Evolutionary conservation across 2,329 filamentous ascomycete genomes (phyloP).

Genomic region (Botrytis fabae): DNA sequence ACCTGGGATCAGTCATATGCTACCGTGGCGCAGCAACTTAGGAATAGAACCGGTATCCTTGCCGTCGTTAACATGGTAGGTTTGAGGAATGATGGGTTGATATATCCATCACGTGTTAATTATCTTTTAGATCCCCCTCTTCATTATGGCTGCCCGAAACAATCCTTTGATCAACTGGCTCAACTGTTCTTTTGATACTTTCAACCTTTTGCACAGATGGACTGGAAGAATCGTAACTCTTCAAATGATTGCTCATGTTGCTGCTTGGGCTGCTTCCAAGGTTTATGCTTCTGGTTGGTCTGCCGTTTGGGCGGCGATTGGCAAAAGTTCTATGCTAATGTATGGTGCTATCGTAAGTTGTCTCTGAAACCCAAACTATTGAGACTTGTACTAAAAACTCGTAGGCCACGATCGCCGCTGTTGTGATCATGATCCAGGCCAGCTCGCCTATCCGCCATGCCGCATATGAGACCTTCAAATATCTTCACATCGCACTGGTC

Average conservation of each 20-base stretch:
- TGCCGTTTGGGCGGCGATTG: constrained; percentile 45
- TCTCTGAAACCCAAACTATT: too few species aligned
- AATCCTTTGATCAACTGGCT: constrained; percentile 73
- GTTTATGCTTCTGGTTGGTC: constrained; percentile 51
- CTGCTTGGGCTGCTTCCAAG: constrained; percentile 55
- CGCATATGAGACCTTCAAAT: constrained; percentile 77
- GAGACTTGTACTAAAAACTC: constrained; percentile 26
- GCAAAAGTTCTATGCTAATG: constrained; percentile 44
- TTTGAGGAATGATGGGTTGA: constrained; percentile 4
- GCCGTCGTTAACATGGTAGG: constrained; percentile 72
- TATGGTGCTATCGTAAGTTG: constrained; percentile 63
- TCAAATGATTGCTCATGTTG: constrained; percentile 66
- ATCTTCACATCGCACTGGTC: constrained; percentile 67
- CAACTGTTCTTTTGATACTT: constrained; percentile 77
- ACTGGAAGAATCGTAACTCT: constrained; percentile 73
- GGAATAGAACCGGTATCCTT: constrained; percentile 70
- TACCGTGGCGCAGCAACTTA: constrained; percentile 51
- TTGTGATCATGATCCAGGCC: constrained; percentile 66
- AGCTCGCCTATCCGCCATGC: constrained; percentile 71
- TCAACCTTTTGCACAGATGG: constrained; percentile 81
- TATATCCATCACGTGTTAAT: constrained; percentile 15
- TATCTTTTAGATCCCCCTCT: constrained; percentile 57
- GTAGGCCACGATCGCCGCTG: constrained; percentile 59
- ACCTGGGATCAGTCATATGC: constrained; percentile 53
- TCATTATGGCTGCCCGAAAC: constrained; percentile 73